Base-by-base conservation (phyloP, 495 filamentous ascomycete genomes). In the Hypoxylon trugodes region DNA sequence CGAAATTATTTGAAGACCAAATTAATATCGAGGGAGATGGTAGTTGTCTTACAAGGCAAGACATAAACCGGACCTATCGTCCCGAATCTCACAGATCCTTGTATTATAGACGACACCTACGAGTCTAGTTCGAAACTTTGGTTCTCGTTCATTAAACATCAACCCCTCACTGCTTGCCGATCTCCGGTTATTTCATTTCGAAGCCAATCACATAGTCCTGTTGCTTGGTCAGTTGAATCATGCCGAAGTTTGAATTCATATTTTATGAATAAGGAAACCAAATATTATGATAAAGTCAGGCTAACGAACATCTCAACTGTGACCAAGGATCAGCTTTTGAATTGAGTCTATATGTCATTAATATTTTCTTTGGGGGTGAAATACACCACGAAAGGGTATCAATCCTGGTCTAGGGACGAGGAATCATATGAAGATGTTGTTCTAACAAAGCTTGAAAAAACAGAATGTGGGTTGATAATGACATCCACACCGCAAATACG, bases 261-360 rank as follows among this genome's bases (percentile, higher is more conserved):
- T 41, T 35, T 37, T 32, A 12, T 26, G 58, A 49, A 19, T 56
- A 50, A 60, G 6, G 32, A 35, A 10, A 40, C 19, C 9, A 43
- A 7, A 21, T 7, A 46, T 9, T 18, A 45, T 16, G 42, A 13
- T 12, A 35, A 18, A 15, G 43, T 45, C 25, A 48, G 13, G n/a
- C 24, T 35, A 42, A 24, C 43, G 32, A 32, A 13, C 22, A 56
- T 30, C 43, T 26, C 13, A 43, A 12, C n/a, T 10, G 28, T 22
- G 40, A 43, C 40, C 38, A 59, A 37, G 47, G 42, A 61, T 47
- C 41, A 50, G 30, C 48, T 58, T 54, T 61, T 42, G 51, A 70
- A 64, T 51, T 64, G 33, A 48, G 52, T 63, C 54, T 69, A 63
- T 67, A 43, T 45, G 63, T 63, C 58, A 66, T 66, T 56, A 69